Base-by-base conservation (phyloP, 176 grass and related monocot species). In the Ananas comosus region DNA sequence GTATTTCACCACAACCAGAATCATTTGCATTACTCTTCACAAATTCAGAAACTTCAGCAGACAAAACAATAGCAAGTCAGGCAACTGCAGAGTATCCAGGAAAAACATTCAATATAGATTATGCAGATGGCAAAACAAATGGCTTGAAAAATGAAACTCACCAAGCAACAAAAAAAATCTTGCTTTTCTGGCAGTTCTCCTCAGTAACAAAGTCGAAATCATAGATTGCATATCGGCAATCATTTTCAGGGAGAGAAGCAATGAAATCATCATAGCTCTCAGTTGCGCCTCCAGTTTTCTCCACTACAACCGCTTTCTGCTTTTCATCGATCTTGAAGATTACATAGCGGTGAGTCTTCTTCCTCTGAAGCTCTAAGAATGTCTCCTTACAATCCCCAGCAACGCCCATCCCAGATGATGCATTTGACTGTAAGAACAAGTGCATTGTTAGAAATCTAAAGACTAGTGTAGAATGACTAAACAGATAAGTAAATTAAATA, bases 131-230 rank as follows among this genome's bases (percentile, higher is more conserved):
- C 28, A 68, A 50, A 47, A 24, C 21, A 49, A 13, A 65, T 74
- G 23, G 11, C 28, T 2, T 51, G 50, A 73, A 58, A 23, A 22
- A 67, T 51, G 58, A 84, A 18, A 0, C 78, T 91, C 77, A 96
- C 92, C 92, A 96, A 27, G 92, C 86, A 78, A 96, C 88, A 84
- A 96, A 96, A 70, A 96, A 96, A 67, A 96, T 96, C 83, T 96
- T 96, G 88, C 92, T 96, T 80, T 96, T 96, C 79, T 91, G 92
- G 66, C 90, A 90, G 53, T 96, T 96, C 57, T 96, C 92, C 9
- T 82, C 92, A 63, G 92, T 96, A 59, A 96, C 92, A 50, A 96
- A 96, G 82, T 96, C 92, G 63, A 96, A 96, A 76, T 96, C 92
- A 80, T 96, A 96, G 64, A 96, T 51, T 2, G 92, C 92, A 65